These are phyloP conservation scores for Colletotrichum sp. DNA, from an alignment of 2,329 filamentous ascomycete species.

Conservation along the genomic window DNA sequence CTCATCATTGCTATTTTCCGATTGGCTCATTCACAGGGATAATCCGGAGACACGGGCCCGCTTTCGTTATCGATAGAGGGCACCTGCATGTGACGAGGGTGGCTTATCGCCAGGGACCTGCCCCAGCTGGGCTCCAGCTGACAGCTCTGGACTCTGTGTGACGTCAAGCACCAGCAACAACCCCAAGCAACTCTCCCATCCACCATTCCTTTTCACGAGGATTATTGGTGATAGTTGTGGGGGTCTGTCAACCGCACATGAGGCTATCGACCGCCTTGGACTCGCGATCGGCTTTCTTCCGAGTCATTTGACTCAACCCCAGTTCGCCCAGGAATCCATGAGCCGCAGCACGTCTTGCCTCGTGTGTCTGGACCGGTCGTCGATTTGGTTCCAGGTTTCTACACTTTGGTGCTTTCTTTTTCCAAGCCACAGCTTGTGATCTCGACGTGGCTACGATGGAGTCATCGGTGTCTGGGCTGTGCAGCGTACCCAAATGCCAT, in stretches of 20 bases:
- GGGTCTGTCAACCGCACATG: background rate
- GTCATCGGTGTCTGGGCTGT: background rate
- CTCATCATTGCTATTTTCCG: background rate
- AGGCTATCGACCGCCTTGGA: conserved; percentile 4
- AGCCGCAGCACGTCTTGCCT: background rate
- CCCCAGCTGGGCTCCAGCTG: background rate
- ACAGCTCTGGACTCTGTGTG: background rate
- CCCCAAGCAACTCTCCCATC: background rate
- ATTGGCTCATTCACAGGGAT: conserved; percentile 6
- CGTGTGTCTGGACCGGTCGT: background rate
- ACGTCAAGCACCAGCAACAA: background rate
- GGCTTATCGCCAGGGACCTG: background rate
- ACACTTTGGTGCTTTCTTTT: background rate
- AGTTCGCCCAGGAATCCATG: background rate
- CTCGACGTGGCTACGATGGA: background rate
- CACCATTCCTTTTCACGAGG: background rate
- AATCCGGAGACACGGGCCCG: background rate
- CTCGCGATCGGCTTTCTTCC: background rate
- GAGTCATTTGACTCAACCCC: background rate
- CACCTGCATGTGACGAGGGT: background rate
- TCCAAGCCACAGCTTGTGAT: background rate
- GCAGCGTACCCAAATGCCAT: background rate
- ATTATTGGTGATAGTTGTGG: background rate
- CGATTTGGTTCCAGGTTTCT: background rate
- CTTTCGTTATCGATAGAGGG: conserved; percentile 1